Conservation (phyloP, 176 grass and related monocot genomes). For the Bothriochloa decipiens region DNA sequence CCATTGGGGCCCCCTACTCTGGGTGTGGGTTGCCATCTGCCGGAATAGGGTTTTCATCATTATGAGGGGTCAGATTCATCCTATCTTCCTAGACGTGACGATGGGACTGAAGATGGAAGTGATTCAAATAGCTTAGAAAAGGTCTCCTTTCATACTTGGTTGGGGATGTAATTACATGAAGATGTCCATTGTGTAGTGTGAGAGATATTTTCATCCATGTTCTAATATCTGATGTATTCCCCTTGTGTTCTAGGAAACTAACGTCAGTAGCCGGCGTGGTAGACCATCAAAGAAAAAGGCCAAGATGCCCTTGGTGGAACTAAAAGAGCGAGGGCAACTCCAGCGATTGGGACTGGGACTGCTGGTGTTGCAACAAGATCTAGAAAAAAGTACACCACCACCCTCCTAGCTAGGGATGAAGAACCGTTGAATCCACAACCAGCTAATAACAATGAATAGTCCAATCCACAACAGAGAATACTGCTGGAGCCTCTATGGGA, state of each 20-base stretch:
- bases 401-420: too few relatives aligned
- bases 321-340: neutral
- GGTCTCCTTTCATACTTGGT: neutral
- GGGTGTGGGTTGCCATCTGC: too few relatives aligned
- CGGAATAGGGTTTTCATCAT: too few relatives aligned
- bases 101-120: neutral
- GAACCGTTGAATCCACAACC: too few relatives aligned
- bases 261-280: too few relatives aligned
- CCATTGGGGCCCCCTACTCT: too few relatives aligned
- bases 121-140: too few relatives aligned
- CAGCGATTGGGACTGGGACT: neutral
- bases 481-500: too few relatives aligned
- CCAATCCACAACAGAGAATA: too few relatives aligned
- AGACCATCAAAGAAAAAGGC: neutral
- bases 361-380: neutral
- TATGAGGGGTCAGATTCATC: neutral
- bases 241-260: neutral
- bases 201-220: too few relatives aligned
- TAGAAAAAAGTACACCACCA: neutral
- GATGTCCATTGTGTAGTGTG: neutral
- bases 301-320: neutral
- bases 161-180: neutral
- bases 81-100: neutral
- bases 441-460: too few relatives aligned
- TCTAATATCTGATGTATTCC: too few relatives aligned